A percentile compares a stretch with the other conserved stretches of the same genome.
Conservation (phyloP, 805 yeast species). For the Hemisphaericaspora nanyangensis region DNA sequence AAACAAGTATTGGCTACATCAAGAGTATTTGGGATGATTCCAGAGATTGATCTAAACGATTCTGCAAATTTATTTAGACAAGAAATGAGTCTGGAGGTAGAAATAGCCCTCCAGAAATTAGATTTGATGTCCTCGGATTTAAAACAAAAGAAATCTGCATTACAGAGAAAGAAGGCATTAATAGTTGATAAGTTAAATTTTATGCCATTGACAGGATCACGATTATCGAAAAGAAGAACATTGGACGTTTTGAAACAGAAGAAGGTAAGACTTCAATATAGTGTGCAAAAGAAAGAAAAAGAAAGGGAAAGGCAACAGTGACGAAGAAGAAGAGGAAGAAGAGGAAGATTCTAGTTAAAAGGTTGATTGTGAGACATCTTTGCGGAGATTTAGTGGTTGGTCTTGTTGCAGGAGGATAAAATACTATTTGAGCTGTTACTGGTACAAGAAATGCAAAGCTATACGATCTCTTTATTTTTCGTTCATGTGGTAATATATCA, state of each 20-base stretch:
- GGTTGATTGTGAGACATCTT: too few relatives aligned
- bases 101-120: background rate
- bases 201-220: background rate
- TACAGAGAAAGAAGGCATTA: slow-evolving; percentile 29
- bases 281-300: slow-evolving; percentile 18
- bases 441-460: too few relatives aligned
- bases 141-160: background rate
- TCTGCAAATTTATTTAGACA: slow-evolving; percentile 35
- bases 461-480: too few relatives aligned
- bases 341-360: too few relatives aligned
- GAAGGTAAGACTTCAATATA: slow-evolving; percentile 42
- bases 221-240: slow-evolving; percentile 25
- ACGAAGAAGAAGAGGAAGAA: background rate
- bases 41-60: slow-evolving; percentile 42
- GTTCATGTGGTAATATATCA: too few relatives aligned
- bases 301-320: background rate
- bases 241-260: slow-evolving; percentile 39
- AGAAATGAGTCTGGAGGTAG: slow-evolving; percentile 28
- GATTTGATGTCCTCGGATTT: background rate
- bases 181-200: slow-evolving; percentile 28
- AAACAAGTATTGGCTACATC: slow-evolving; percentile 39
- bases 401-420: too few relatives aligned
- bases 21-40: slow-evolving; percentile 48
- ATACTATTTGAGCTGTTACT: too few relatives aligned
- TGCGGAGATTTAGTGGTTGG: too few relatives aligned